phyloP scores from a whole-genome alignment of 179 eudicot species.

The Pouteria campechiana region DNA sequence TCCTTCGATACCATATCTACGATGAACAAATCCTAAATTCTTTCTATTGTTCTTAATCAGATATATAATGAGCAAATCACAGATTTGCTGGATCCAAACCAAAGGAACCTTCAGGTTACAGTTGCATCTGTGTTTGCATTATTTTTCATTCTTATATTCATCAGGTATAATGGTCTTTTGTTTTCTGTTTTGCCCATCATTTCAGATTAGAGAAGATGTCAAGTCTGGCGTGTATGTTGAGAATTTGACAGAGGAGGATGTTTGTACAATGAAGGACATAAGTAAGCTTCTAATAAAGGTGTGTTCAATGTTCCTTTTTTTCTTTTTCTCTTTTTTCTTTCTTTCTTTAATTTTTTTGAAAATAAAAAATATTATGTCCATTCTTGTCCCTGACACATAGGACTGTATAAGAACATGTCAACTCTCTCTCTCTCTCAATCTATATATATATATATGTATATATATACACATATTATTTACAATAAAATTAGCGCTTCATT shows the following conservation, averaged over 20 bases:
- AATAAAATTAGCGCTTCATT: too few species aligned
- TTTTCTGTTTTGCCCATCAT: constrained; percentile 1
- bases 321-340: neutral
- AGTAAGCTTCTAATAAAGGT: constrained; percentile 73
- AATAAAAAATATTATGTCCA: too few species aligned
- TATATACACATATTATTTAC: too few species aligned
- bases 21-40: constrained; percentile 39
- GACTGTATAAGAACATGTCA: too few species aligned
- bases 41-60: constrained; percentile 37
- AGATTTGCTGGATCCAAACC: constrained; percentile 88
- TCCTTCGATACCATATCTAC: too few species aligned
- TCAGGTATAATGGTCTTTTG: constrained; percentile 1
- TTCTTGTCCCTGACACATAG: too few species aligned
- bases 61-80: constrained; percentile 95
- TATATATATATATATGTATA: too few species aligned
- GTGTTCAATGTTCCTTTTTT: constrained; percentile 1
- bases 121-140: neutral
- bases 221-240: constrained; percentile 95
- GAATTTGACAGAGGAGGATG: constrained; percentile 79
- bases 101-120: constrained; percentile 79
- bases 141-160: neutral
- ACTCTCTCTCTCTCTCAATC: too few species aligned
- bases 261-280: constrained; percentile 74
- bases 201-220: constrained; percentile 91
- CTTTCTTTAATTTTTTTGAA: too few species aligned